Percentiles rank a stretch among this genome's conserved stretches.
These are phyloP conservation scores for Alternaria sp. DNA, from an alignment of 2,329 filamentous ascomycete species.

Conservation along the genomic window DNA sequence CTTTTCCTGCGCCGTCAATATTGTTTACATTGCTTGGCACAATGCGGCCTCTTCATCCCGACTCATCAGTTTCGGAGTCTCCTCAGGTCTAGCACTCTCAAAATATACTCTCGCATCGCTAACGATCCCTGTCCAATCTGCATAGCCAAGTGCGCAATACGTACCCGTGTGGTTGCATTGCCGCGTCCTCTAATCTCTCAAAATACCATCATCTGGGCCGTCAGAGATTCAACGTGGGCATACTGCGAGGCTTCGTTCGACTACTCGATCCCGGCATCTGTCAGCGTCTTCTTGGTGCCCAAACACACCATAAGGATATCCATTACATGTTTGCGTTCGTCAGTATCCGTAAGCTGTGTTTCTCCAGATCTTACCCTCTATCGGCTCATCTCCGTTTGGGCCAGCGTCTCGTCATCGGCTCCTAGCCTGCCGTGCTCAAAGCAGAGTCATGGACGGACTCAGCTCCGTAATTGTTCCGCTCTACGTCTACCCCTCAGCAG, in stretches of 20 bases:
- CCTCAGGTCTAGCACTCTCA: conserved; percentile 40
- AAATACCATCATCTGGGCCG: conserved; percentile 23
- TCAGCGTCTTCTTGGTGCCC: conserved; percentile 21
- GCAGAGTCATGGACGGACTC: conserved; percentile 17
- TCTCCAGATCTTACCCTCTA: not conserved
- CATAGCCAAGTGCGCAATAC: conserved; percentile 35
- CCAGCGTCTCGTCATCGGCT: conserved; percentile 4
- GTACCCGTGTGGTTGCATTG: conserved; percentile 33
- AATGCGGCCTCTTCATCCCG: conserved; percentile 42
- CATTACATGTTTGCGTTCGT: conserved; percentile 2
- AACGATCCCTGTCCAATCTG: conserved; percentile 45
- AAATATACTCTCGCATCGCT: conserved; percentile 43
- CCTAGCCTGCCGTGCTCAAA: conserved; percentile 9
- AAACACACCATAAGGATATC: conserved; percentile 9
- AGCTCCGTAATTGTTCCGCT: conserved; percentile 55
- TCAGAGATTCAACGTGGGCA: conserved; percentile 26
- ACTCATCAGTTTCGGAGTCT: conserved; percentile 40
- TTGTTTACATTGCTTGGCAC: conserved; percentile 45
- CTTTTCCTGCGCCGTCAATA: conserved; percentile 44
- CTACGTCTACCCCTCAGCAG: conserved; percentile 57
- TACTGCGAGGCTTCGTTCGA: conserved; percentile 17
- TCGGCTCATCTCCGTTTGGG: not conserved
- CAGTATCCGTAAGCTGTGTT: conserved; percentile 9
- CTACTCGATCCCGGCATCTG: conserved; percentile 17
- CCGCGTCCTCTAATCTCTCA: conserved; percentile 24